Evolutionary conservation across 768 basidiomycete species (phyloP), one percentile per base, ranked within the genome.

Genomic region (Sarcodon sp.): DNA sequence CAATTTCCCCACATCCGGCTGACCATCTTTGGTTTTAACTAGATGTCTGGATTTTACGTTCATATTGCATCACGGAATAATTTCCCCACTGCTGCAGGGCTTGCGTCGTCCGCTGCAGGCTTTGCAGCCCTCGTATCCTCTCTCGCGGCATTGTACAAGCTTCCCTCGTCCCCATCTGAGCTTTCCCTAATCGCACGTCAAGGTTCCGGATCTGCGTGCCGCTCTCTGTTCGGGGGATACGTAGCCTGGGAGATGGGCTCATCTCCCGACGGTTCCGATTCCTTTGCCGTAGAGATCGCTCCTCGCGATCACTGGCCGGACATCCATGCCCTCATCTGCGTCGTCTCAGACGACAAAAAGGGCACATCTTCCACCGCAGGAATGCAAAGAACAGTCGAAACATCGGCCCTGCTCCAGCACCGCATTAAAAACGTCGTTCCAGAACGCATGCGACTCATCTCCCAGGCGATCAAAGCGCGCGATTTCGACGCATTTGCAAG

Each of bases 351-450:
- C 64, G 83, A 81, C 66, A 99, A 99, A 67, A 98, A 99, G 66
- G 91, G 89, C 52, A 97, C 93, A 3, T 83, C 83, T 32, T 90
- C 87, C 44, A 98, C 96, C 1, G 78, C 82, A 35, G 96, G 96
- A 52, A 99, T 99, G 96, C 96, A 99, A 64, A 79, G 86, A 59
- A 96, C 93, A 31, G 92, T 98, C 56, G 85, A 92, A 59, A 97
- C 96, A 0, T 92, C 88, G 0, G 46, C 77, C 0, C 75, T 98
- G 45, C 77, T 99, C 47, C 79, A 90, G 59, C 85, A 94, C 59
- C 87, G 96, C 54, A 89, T 97, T 69, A 69, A 72, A 48, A 53
- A 81, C 50, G 77, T 96, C 66, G 96, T 99, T 7, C 93, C 93
- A 2, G 69, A 71, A 31, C 79, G 93, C 51, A 97, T 99, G 93